Evolutionary conservation across 495 filamentous ascomycete species (phyloP).

Genomic region (Hypoxylon cercidicola): DNA sequence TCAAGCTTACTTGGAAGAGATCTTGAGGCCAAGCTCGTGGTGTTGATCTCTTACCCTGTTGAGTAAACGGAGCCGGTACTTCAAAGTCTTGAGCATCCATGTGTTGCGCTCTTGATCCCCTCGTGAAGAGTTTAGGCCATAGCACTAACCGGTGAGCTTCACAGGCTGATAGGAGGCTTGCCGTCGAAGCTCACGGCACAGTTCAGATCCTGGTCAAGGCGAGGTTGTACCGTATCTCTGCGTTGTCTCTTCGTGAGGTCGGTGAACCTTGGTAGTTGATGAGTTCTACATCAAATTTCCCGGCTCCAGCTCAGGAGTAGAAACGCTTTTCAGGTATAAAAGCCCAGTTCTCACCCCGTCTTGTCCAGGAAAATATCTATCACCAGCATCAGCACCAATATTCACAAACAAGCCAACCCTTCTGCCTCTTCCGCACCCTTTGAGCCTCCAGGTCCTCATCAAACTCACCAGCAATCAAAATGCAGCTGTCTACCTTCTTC

Average conservation of each 20-base stretch:
- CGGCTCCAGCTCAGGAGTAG: neutral
- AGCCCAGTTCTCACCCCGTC: constrained; percentile 18
- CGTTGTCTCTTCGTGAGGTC: constrained; percentile 3
- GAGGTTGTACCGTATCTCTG: constrained; percentile 23
- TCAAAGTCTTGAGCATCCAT: constrained; percentile 11
- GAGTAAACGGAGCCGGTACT: constrained; percentile 15
- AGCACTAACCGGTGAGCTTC: neutral
- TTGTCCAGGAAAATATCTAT: constrained; percentile 27
- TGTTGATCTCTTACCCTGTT: constrained; percentile 30
- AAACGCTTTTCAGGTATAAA: constrained; percentile 39
- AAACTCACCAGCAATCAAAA: constrained; percentile 48
- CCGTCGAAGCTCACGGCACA: neutral
- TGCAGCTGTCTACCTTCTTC: constrained; percentile 51
- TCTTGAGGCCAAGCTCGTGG: constrained; percentile 16
- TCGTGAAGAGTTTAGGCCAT: constrained; percentile 3
- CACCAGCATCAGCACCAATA: constrained; percentile 30
- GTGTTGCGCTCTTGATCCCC: constrained; percentile 9
- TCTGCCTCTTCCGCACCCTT: constrained; percentile 36
- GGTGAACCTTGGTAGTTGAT: constrained; percentile 5
- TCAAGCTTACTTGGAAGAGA: constrained; percentile 19
- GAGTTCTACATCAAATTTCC: constrained; percentile 5
- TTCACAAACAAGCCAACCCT: constrained; percentile 23
- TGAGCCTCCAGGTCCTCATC: constrained; percentile 33
- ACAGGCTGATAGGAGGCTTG: neutral
- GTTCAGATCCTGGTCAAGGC: constrained; percentile 4